Conservation (phyloP, 2,329 filamentous ascomycete genomes). For the Colletotrichum phormii region DNA sequence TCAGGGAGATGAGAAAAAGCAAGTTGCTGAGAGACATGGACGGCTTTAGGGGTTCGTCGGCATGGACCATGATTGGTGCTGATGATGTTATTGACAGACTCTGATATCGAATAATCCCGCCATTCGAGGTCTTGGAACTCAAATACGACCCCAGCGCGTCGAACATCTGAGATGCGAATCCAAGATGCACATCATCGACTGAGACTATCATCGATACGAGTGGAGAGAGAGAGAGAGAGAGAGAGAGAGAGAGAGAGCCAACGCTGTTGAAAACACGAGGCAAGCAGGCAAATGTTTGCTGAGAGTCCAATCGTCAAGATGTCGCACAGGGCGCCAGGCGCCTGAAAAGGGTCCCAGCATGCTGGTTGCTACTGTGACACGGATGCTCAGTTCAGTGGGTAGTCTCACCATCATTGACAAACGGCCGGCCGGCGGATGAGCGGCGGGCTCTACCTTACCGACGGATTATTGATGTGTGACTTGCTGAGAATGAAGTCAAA, state of each 20-base stretch:
- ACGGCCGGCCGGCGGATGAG: not conserved
- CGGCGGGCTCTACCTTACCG: not conserved
- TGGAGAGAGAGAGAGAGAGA: not conserved
- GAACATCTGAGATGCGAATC: not conserved
- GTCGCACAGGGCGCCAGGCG: constrained; percentile 9
- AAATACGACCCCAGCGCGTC: not conserved
- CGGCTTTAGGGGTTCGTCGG: not conserved
- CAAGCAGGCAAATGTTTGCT: not conserved
- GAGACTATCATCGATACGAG: not conserved
- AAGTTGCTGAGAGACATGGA: not conserved
- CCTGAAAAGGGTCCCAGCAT: not conserved
- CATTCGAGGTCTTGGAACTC: not conserved
- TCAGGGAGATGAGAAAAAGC: not conserved
- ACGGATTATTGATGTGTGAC: not conserved
- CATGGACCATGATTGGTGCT: not conserved
- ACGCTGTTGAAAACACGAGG: not conserved
- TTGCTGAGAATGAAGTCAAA: too few relatives aligned
- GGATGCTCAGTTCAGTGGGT: not conserved
- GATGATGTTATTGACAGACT: not conserved
- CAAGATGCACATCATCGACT: not conserved
- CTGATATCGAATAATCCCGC: not conserved
- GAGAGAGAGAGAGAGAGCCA: not conserved
- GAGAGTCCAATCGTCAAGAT: not conserved
- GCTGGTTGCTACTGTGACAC: constrained; percentile 3
- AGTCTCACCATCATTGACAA: not conserved